Evolutionary conservation across 106 monocot genomes (phyloP), one percentile per base, ranked within the genome.

Genomic region (Dendrobium catenatum): DNA sequence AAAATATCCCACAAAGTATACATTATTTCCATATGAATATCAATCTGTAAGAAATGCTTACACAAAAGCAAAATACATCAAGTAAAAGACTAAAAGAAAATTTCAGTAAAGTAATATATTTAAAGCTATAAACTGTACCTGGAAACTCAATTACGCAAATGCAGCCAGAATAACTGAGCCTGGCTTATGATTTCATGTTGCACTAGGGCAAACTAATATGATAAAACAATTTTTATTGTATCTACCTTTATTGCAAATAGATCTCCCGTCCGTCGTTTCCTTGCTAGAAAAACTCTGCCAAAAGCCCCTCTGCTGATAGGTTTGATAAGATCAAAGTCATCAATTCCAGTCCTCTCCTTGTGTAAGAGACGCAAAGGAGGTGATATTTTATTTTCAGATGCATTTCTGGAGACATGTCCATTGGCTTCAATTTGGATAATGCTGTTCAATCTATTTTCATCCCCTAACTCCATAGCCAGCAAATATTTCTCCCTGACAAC

Each of bases 291-390:
- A 6, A 92, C 92, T 72, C 84, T 81, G 16, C 92, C 92, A 82
- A 84, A 92, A 61, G 89, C 89, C 41, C 92, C 92, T 86, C 89
- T 89, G 82, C 92, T 92, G 80, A 92, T 89, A 73, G 92, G 89
- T 77, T 92, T 92, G 11, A 92, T 92, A 68, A 92, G 85, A 3
- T 92, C 89, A 86, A 92, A 92, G 68, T 92, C 92, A 80, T 92
- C 86, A 77, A 92, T 89, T 48, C 86, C 87, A 41, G 80, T 92
- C 67, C 86, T 78, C 77, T 92, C 92, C 84, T 89, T 92, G 44
- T 85, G 84, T 11, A 18, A 80, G 79, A 81, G 43, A 74, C 44
- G 64, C 10, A 79, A 61, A 80, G 86, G 78, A 56, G 59, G 73
- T 77, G 72, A 83, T 56, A 17, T 24, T 55, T 68, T 85, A 64